Evolutionary conservation across 768 basidiomycete genomes (phyloP), one percentile per base, ranked within the genome.

Genomic region (Mycena filopes): DNA sequence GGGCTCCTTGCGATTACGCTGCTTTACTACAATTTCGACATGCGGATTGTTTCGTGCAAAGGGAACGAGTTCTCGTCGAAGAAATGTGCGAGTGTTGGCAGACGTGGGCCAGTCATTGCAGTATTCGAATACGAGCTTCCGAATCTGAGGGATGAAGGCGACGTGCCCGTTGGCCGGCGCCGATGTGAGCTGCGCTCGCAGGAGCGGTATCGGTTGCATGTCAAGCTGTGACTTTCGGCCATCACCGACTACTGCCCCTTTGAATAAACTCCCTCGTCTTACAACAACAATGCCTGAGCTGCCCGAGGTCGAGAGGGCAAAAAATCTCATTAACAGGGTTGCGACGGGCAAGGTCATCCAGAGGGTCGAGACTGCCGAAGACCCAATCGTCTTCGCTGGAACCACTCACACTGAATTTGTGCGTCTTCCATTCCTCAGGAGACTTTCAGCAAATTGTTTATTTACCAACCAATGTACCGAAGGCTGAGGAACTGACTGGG

Each of bases 51-150:
- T 75, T 59, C 82, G 82, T 8, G 95, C 95, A 65, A 95, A 79
- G 18, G 78, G 68, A 71, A 89, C 84, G 59, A 93, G 81, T 65
- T 88, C 82, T 59, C 85, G 87, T 72, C 81, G 76, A 72, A 97
- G 78, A 75, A 86, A 96, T 28, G 82, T 84, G 71, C 94, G 89
- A 9, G 92, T 83, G 72, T 88, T 88, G 47, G 83, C 78, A 1
- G 93, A 94, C 4, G 93, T 89, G 1, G 91, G 87, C 86, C 90
- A 92, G 57, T 86, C 86, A 72, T 96, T 89, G 78, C 94, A 95
- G 77, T 86, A 96, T 78, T 95, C 93, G 75, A 97, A 87, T 68
- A 97, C 93, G 65, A 97, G 82, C 74, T 95, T 96, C 60, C 93
- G 83, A n/a, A 92, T 82, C 66, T 88, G 88, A 2, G 94, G 92